phyloP scores from a whole-genome alignment of 129 eudicot genomes.

The Glebionis coronaria region DNA sequence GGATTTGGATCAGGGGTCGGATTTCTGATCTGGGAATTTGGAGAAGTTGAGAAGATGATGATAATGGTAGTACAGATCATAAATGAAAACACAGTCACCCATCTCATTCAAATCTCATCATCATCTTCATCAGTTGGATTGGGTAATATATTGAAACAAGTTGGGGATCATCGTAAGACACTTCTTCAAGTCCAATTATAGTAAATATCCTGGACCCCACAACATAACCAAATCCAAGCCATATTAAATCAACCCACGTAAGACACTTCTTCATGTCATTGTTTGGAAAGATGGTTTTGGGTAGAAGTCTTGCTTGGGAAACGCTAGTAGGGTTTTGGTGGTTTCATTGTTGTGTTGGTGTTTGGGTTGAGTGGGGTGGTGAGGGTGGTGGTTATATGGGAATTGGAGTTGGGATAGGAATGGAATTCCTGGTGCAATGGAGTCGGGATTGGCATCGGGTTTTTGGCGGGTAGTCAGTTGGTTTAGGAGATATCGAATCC shows the following conservation, averaged over 20 bases:
- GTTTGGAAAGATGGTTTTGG: conserved; percentile 69
- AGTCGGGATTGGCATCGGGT: conserved; percentile 11
- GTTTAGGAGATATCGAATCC: conserved; percentile 1
- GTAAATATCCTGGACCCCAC: conserved; percentile 84
- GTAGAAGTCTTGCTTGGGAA: conserved; percentile 68
- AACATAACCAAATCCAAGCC: conserved; percentile 84
- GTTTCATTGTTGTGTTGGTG: conserved; percentile 24
- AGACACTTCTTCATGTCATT: conserved; percentile 60
- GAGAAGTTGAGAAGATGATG: too few relatives aligned
- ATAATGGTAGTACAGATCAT: too few relatives aligned
- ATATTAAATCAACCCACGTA: conserved; percentile 78
- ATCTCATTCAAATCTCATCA: too few relatives aligned
- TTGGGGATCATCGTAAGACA: too few relatives aligned
- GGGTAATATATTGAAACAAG: too few relatives aligned
- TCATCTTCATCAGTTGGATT: too few relatives aligned
- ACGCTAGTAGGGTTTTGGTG: conserved; percentile 58
- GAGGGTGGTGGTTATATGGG: conserved; percentile 7
- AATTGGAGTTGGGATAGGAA: background rate
- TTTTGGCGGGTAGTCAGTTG: conserved; percentile 9
- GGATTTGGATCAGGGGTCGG: too few relatives aligned
- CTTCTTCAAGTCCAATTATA: conserved; percentile 75
- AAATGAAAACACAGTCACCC: too few relatives aligned
- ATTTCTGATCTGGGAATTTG: too few relatives aligned
- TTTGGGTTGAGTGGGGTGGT: conserved; percentile 26
- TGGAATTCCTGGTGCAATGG: conserved; percentile 17